These are phyloP conservation scores for Trametes maxima DNA, from an alignment of 768 basidiomycete species.

Conservation along the genomic window DNA sequence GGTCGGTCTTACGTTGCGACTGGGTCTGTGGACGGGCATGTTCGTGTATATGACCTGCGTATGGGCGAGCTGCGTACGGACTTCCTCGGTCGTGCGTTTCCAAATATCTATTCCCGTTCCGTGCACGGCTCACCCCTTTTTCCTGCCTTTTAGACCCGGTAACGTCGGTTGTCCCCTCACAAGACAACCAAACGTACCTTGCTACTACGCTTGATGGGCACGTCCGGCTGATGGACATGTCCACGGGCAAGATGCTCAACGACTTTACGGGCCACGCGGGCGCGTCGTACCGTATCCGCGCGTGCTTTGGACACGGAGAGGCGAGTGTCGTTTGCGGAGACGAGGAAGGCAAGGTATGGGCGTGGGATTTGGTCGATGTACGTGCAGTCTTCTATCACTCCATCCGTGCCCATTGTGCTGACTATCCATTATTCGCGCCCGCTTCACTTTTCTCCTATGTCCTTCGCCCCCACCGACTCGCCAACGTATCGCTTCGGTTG, in stretches of 20 bases:
- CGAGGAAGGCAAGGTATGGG: slow-evolving; percentile 87
- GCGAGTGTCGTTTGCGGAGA: slow-evolving; percentile 85
- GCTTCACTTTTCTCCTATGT: background rate
- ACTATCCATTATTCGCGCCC: background rate
- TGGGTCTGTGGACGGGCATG: slow-evolving; percentile 89
- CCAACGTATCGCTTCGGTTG: background rate
- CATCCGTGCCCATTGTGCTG: slow-evolving; percentile 4
- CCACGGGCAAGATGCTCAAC: slow-evolving; percentile 82
- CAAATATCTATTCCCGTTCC: background rate
- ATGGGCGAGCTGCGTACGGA: slow-evolving; percentile 90
- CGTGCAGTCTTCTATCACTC: slow-evolving; percentile 28
- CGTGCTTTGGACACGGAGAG: slow-evolving; percentile 84
- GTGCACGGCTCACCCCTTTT: background rate
- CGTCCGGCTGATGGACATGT: slow-evolving; percentile 82
- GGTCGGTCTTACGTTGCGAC: slow-evolving; percentile 67
- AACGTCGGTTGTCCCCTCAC: slow-evolving; percentile 77
- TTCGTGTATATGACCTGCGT: slow-evolving; percentile 93
- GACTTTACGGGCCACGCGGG: slow-evolving; percentile 81
- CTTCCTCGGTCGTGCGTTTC: slow-evolving; percentile 80
- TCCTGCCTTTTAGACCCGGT: slow-evolving; percentile 68
- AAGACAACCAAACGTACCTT: slow-evolving; percentile 79
- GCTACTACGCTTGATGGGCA: slow-evolving; percentile 84
- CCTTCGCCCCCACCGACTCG: background rate
- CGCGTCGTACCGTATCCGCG: slow-evolving; percentile 74
- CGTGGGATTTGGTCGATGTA: slow-evolving; percentile 93